These are phyloP conservation scores for Corymbia maculata DNA, from an alignment of 345 rosid genomes.

Conservation along the genomic window DNA sequence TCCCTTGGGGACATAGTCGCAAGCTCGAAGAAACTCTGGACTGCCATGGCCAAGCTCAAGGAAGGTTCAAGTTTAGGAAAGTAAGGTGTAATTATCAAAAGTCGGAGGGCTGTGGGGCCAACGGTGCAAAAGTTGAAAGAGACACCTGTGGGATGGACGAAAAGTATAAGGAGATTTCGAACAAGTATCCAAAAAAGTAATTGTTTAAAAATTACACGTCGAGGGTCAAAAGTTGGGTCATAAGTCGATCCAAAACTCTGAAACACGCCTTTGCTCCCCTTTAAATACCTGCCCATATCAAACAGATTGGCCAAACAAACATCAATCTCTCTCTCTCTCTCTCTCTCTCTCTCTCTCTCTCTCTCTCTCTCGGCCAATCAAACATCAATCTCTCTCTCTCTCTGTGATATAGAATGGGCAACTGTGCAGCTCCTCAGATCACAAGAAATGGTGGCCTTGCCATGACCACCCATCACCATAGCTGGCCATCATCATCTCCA, in stretches of 20 bases:
- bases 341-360: background rate
- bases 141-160: background rate
- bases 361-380: background rate
- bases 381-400: background rate
- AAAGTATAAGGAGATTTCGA: background rate
- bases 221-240: background rate
- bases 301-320: background rate
- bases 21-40: background rate
- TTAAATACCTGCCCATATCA: background rate
- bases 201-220: too few species aligned
- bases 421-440: background rate
- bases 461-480: background rate
- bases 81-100: background rate
- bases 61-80: background rate
- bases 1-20: background rate
- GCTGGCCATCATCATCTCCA: slow-evolving; percentile 3
- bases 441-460: background rate
- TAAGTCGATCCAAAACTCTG: background rate
- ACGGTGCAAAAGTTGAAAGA: background rate
- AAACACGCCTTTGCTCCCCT: background rate
- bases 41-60: background rate
- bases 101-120: background rate
- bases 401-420: background rate
- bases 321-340: background rate
- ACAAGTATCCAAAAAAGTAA: background rate